Base-by-base conservation (phyloP, 106 monocot species). In the Posidonia australis region DNA sequence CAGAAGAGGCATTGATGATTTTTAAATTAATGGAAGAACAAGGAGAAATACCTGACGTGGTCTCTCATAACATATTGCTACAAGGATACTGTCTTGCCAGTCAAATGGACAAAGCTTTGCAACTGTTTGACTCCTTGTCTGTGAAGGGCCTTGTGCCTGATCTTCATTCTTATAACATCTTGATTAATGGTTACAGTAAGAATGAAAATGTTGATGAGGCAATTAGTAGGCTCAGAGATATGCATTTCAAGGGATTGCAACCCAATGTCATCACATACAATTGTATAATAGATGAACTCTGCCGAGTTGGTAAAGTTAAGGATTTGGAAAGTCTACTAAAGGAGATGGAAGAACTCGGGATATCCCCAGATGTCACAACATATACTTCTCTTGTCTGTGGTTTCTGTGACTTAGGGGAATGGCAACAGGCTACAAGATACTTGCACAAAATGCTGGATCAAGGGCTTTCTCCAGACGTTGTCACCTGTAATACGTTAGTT, bases 361-460 rank as follows among this genome's bases (percentile, higher is more conserved):
- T 60, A 54, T n/a, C 13, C 27, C 68, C 36, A 11, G 28, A 62
- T 28, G 29, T 42, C 14, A 1, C 43, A 5, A 66, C 51, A 32
- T 76, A 66, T 23, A 54, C 13, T 23, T 51, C 59, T 25, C 11
- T 77, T 23, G 27, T 71, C 9, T 45, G 36, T 59, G 51, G 69
- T 1, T 64, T 58, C 23, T 70, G 51, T 29, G 46, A 56, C 19
- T 41, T 57, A 31, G 70, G 64, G 12, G 25, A 65, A 14, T 72
- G 69, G 54, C 47, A 71, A 22, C 54, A 46, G 5, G 67, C 76
- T 22, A 46, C 68, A 0, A 30, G 21, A 13, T 2, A 72, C 3
- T 70, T 73, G 6, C 46, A 74, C 10, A 58, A 77, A 51, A 81
- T 81, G 77, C 12, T 62, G 0, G 62, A 31, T 27, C 44, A 25